A percentile compares a stretch with the other conserved stretches of the same genome.
Conservation (phyloP, 1,284 basidiomycete genomes). For the Puccinia sorghi region DNA sequence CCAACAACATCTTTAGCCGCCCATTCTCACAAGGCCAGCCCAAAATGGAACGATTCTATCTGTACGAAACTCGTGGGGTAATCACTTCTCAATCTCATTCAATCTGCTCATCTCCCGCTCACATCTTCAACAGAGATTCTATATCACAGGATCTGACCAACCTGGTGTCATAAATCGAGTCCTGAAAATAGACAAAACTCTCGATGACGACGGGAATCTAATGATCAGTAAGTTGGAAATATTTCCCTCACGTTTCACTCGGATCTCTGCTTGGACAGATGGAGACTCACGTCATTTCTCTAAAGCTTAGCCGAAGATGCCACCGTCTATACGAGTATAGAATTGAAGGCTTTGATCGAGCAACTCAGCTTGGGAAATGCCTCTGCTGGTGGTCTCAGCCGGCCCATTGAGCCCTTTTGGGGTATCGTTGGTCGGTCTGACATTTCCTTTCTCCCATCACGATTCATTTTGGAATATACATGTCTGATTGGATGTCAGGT, state of each 20-base stretch:
- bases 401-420: constrained; percentile 51
- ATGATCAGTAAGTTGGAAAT: constrained; percentile 40
- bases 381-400: constrained; percentile 71
- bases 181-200: constrained; percentile 83
- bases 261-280: constrained; percentile 50
- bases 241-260: constrained; percentile 59
- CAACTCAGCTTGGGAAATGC: constrained; percentile 86
- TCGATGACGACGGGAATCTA: constrained; percentile 50
- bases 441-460: constrained; percentile 27
- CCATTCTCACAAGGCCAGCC: constrained; percentile 21
- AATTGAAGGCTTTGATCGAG: constrained; percentile 84
- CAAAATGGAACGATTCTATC: constrained; percentile 42
- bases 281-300: constrained; percentile 56
- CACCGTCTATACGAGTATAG: constrained; percentile 78
- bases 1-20: background rate
- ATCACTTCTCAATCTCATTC: background rate
- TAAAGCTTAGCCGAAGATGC: constrained; percentile 69
- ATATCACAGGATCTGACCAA: constrained; percentile 80
- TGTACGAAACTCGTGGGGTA: constrained; percentile 48
- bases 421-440: constrained; percentile 18
- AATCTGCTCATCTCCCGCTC: background rate
- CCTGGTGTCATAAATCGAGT: constrained; percentile 81
- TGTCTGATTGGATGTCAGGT: constrained; percentile 60
- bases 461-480: constrained; percentile 52
- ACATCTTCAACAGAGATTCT: constrained; percentile 67